A percentile compares a stretch with the other conserved stretches of the same genome.
phyloP scores from a whole-genome alignment of 768 basidiomycete species.

The Lyophyllum semitale region DNA sequence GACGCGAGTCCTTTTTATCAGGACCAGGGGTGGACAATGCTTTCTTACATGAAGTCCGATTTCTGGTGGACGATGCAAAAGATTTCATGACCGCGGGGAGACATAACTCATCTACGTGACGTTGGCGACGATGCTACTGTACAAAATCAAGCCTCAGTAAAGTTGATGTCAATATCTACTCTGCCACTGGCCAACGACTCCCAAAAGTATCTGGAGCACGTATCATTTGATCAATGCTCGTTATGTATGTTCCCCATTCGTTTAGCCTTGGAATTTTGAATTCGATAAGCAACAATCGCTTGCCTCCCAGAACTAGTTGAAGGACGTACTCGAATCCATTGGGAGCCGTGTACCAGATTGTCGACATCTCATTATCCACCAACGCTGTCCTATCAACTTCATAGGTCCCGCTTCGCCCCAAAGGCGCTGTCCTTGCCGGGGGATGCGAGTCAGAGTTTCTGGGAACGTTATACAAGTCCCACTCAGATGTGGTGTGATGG shows the following conservation, averaged over 20 bases:
- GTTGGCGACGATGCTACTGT: no score
- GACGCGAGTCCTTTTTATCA: conserved; percentile 71
- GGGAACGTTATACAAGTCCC: conserved; percentile 1
- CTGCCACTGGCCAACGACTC: background rate
- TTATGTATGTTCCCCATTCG: conserved; percentile 45
- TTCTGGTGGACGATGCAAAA: no score
- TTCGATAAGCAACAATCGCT: background rate
- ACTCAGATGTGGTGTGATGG: background rate
- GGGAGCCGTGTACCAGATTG: conserved; percentile 66
- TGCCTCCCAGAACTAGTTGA: background rate
- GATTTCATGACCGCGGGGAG: no score
- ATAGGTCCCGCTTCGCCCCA: background rate
- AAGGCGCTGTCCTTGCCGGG: background rate
- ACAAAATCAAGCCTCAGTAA: no score
- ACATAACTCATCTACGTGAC: no score
- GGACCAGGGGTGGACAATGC: no score
- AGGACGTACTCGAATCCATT: conserved; percentile 58
- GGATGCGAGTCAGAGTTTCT: background rate
- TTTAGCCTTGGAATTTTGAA: conserved; percentile 38
- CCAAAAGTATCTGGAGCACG: conserved; percentile 15
- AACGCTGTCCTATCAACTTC: conserved; percentile 23
- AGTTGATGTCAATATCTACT: no score
- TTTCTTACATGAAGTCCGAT: no score
- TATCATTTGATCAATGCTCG: conserved; percentile 35
- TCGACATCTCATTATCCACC: conserved; percentile 52